These are phyloP conservation scores for Penicillium sp. DNA, from an alignment of 2,329 filamentous ascomycete genomes.

Conservation along the genomic window DNA sequence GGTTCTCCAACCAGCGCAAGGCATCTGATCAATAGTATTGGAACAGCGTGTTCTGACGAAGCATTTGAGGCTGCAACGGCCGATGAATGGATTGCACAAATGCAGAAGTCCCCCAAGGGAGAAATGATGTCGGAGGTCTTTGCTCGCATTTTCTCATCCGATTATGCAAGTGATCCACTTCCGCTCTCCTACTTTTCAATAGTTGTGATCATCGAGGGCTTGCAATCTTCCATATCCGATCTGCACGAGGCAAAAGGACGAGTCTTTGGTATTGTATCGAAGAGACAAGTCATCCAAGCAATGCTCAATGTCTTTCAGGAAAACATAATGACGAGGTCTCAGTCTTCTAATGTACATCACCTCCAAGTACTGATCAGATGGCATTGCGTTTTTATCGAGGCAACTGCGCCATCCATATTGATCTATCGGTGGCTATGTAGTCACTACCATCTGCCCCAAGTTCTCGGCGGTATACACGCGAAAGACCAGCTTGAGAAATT, in stretches of 20 bases:
- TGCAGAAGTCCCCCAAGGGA: not conserved
- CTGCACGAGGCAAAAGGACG: constrained; percentile 8
- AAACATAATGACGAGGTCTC: constrained; percentile 3
- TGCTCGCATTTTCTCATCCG: constrained; percentile 4
- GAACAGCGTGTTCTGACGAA: constrained; percentile 17
- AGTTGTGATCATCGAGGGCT: constrained; percentile 17
- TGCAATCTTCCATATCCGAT: constrained; percentile 19
- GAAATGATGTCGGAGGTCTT: constrained; percentile 8
- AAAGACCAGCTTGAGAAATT: constrained; percentile 5
- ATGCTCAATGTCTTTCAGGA: constrained; percentile 13
- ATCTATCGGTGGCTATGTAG: constrained; percentile 17
- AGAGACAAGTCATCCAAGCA: constrained; percentile 8
- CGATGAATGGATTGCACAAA: constrained; percentile 21
- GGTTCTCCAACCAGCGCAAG: constrained; percentile 22
- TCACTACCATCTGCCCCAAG: constrained; percentile 9
- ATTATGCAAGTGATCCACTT: constrained; percentile 7
- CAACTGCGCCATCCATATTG: constrained; percentile 10
- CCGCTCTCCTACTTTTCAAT: constrained; percentile 11
- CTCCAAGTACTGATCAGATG: constrained; percentile 15
- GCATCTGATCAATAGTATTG: constrained; percentile 25
- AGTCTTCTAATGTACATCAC: not conserved
- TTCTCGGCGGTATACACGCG: constrained; percentile 9
- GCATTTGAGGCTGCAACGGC: constrained; percentile 22
- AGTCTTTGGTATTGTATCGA: constrained; percentile 10
- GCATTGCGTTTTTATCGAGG: constrained; percentile 24